Base-by-base conservation (phyloP, 192 early-diverging fungal genomes). In the Lobosporangium transversale region DNA sequence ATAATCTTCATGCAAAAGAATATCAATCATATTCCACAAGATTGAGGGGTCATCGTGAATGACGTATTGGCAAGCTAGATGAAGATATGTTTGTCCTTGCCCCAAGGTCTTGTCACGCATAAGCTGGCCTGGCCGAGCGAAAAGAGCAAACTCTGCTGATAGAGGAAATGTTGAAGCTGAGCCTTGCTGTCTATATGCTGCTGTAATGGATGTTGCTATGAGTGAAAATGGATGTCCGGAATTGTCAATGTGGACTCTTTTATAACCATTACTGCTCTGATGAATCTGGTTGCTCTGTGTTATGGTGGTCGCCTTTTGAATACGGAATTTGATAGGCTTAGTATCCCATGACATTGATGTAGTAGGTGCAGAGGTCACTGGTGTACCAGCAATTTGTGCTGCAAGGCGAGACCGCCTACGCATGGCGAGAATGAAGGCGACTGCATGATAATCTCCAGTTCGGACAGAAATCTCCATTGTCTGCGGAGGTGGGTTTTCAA, bases 371-470 rank as follows among this genome's bases (percentile, higher is more conserved):
- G 52, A 7, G 49, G 29, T 32, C 7, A 7, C 31, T 24, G 35
- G 2, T 11, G 60, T 14, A 35, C n/a, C 45, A 8, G 42, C 21
- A 12, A 17, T 36, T 17, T 31, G 29, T 18, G 50, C 62, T 15
- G 58, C 63, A 31, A 61, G 57, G 7, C 64, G 50, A 14, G 73
- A 76, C 10, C 73, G 51, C 33, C 64, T 37, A 23, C 73, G 73
- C 73, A 76, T 76, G 43, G 73, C 73, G n/a, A 76, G 64, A 21
- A 76, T 76, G 40, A 76, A 76, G 14, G 73, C 73, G 21, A 76
- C 73, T 3, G 73, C 73, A 56, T 76, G 73, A 24, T 66, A 76
- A 48, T 76, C 73, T 2, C 73, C 73, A 26, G 64, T 45, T 1
- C 73, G 57, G 10, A 76, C 73, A 21, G 64, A 66, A 53, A 76